Base-by-base conservation (phyloP, 2,329 filamentous ascomycete species). In the Penicillium nordicum region DNA sequence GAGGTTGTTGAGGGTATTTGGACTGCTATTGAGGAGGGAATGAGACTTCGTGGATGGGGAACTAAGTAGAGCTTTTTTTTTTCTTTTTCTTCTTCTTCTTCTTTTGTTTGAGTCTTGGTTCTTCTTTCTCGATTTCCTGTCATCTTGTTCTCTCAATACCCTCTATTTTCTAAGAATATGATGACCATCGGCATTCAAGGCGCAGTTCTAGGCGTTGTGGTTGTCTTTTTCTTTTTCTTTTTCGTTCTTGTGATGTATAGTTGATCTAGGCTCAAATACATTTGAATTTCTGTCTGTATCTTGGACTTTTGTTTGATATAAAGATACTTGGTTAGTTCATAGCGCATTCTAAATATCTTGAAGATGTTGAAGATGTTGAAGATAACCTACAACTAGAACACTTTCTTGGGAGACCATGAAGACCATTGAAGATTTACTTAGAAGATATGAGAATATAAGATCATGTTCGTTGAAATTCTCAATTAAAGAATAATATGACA, bases 1-100 rank as follows among this genome's bases (percentile, higher is more conserved):
- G 94, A 97, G 78, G 87, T 95, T 18, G 91, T 97, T 10, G 94
- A 97, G 80, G 82, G 86, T 57, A 90, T 99, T 59, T 99, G 94
- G 94, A 89, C 88, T 69, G 80, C 84, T 5, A 89, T 99, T 61
- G 94, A 97, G 80, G 82, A 82, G 63, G 88, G 89, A 61, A 97
- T 99, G 94, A 83, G 87, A 67, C 81, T 82, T 58, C 90, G 87
- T 71, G 93, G 92, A 2, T 97, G 92, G 91, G 70, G 71, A 50
- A 59, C 65, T n/a, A 71, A 71, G 50, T 72, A 59, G 59, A 46
- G 11, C 29, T 12, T 21, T 51, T 45, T 27, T 42, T 30, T 30
- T 37, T 32, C 29, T 50, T 21, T 34, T 40, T 36, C 30, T 51
- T 37, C 21, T 21, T 27, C 25, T 27, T 27, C 25, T 27, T 18